A percentile compares a stretch with the other conserved stretches of the same genome.
These are phyloP conservation scores for Tephrocybe sp. DNA, from an alignment of 768 basidiomycete genomes.

Conservation along the genomic window DNA sequence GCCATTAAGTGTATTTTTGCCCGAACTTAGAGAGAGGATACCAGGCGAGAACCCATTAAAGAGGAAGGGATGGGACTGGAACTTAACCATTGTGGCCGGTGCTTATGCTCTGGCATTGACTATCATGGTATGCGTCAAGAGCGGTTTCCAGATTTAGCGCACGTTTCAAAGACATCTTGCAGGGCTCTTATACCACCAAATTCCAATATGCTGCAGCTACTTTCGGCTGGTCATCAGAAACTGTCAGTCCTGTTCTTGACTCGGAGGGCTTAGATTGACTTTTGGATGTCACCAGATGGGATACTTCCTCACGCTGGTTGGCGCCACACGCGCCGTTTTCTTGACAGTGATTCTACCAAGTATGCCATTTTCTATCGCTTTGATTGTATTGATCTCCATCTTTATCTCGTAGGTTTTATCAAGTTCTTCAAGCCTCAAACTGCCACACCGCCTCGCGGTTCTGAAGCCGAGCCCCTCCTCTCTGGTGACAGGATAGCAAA, in stretches of 20 bases:
- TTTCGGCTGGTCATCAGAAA: slow-evolving; percentile 70
- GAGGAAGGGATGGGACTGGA: slow-evolving; percentile 58
- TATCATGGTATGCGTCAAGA: slow-evolving; percentile 39
- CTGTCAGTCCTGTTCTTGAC: slow-evolving; percentile 35
- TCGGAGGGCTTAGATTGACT: background rate
- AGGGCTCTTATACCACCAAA: slow-evolving; percentile 60
- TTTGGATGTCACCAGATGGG: slow-evolving; percentile 49
- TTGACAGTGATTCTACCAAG: slow-evolving; percentile 61
- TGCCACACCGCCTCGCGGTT: slow-evolving; percentile 14
- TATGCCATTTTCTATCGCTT: slow-evolving; percentile 27
- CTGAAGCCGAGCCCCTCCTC: slow-evolving; percentile 31
- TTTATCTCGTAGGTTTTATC: slow-evolving; percentile 45
- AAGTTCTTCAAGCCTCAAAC: slow-evolving; percentile 50
- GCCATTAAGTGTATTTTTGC: slow-evolving; percentile 69
- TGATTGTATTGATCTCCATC: background rate
- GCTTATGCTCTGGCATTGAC: slow-evolving; percentile 50
- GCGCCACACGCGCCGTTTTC: slow-evolving; percentile 52
- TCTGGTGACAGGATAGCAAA: slow-evolving; percentile 21
- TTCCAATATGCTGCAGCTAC: slow-evolving; percentile 64
- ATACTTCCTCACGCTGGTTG: slow-evolving; percentile 65
- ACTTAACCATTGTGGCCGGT: slow-evolving; percentile 53
- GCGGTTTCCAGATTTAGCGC: background rate
- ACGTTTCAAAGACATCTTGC: background rate
- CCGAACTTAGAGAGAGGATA: slow-evolving; percentile 28
- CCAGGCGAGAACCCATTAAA: slow-evolving; percentile 37